These are phyloP conservation scores for Plectranthus barbatus DNA, from an alignment of 257 asterid species.

Conservation along the genomic window DNA sequence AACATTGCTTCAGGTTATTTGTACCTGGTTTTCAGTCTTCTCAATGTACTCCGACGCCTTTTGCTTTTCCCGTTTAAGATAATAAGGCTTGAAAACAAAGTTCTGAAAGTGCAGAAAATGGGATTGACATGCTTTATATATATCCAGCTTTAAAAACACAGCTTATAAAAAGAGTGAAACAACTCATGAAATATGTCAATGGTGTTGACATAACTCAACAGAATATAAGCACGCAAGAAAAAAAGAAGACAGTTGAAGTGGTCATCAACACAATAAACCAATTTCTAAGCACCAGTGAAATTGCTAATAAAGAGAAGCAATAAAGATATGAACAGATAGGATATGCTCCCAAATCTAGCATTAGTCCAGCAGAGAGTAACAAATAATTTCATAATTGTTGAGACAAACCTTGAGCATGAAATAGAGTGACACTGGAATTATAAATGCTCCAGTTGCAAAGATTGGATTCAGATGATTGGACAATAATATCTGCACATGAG, in stretches of 20 bases:
- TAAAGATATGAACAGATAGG: neutral
- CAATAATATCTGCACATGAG: slow-evolving; percentile 61
- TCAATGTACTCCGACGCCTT: slow-evolving; percentile 53
- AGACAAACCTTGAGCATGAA: slow-evolving; percentile 67
- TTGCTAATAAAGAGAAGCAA: neutral
- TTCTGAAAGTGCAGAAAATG: slow-evolving; percentile 47
- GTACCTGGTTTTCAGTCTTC: slow-evolving; percentile 67
- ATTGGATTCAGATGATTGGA: slow-evolving; percentile 56
- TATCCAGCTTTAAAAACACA: neutral
- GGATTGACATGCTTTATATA: too few species aligned
- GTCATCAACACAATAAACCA: neutral
- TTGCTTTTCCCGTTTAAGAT: slow-evolving; percentile 64
- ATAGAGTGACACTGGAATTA: slow-evolving; percentile 77
- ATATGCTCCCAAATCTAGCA: neutral
- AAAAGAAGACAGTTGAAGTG: neutral
- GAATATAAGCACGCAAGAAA: neutral
- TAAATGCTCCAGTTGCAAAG: slow-evolving; percentile 74
- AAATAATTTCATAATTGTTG: neutral
- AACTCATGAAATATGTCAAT: neutral
- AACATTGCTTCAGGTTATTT: neutral
- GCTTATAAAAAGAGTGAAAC: neutral
- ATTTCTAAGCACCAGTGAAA: neutral
- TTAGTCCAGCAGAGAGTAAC: neutral
- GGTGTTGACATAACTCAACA: neutral
- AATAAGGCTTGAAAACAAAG: slow-evolving; percentile 69